These are phyloP conservation scores for Tillandsia leiboldiana DNA, from an alignment of 176 grass and related monocot species.

Conservation along the genomic window DNA sequence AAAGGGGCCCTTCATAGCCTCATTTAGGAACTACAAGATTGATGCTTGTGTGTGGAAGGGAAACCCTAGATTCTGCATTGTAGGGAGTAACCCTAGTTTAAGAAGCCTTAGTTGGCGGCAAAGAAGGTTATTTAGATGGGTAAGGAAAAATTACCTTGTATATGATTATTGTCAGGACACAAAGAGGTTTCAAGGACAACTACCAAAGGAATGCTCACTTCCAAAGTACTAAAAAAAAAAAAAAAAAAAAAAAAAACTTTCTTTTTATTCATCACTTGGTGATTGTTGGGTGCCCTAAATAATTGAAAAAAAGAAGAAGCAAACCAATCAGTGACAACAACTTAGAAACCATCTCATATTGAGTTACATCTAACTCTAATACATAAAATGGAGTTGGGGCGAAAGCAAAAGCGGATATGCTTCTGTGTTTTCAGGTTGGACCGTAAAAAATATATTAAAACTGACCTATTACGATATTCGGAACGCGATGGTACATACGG, in stretches of 20 bases:
- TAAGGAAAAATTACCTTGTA: constrained; percentile 24
- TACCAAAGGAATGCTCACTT: constrained; percentile 26
- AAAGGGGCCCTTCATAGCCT: constrained; percentile 24
- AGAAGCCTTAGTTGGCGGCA: constrained; percentile 23
- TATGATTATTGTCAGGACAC: constrained; percentile 26
- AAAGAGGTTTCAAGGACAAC: constrained; percentile 2
- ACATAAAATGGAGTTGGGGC: no score
- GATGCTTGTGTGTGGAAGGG: constrained; percentile 34
- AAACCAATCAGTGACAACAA: no score
- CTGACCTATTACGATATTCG: no score
- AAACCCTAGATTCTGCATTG: constrained; percentile 16
- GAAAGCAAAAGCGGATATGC: no score
- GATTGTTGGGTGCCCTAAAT: constrained; percentile 23
- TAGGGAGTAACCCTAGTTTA: constrained; percentile 2
- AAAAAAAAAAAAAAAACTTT: background rate
- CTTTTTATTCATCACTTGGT: constrained; percentile 6
- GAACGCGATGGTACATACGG: no score
- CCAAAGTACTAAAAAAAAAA: constrained; percentile 2
- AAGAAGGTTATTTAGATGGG: constrained; percentile 36
- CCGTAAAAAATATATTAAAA: no score
- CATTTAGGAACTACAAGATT: constrained; percentile 23
- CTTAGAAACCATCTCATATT: no score
- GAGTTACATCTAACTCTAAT: no score
- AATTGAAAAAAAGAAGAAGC: background rate
- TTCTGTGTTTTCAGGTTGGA: no score